Evolutionary conservation across 805 yeast genomes (phyloP), one percentile per base, ranked within the genome.

Genomic region (Nakazawaea laoshanensis): DNA sequence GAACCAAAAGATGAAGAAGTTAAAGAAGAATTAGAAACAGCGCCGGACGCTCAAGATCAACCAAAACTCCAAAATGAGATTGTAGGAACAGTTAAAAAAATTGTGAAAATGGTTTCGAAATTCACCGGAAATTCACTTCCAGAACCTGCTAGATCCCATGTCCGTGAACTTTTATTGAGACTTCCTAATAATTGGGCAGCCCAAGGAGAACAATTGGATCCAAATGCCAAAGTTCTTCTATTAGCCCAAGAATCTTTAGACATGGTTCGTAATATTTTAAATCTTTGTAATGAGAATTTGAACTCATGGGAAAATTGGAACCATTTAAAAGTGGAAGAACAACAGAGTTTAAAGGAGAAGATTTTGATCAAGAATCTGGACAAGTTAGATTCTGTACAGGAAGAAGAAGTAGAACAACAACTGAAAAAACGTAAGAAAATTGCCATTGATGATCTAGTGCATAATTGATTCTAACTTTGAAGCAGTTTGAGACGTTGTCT

Each of bases 191-290:
- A 77, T 46, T 71, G 89, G 89, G 72, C 87, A 2, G 11, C 15
- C 9, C 35, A 35, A 15, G 22, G 33, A 32, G 44, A 18, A 10
- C 55, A 8, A 46, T 52, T 14, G 38, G 61, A 65, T 41, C 59
- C 72, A 7, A 82, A 85, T 49, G 85, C 83, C 15, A 75, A 79
- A 41, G 83, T 86, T 1, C 58, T 92, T 17, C 68, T 82, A 4
- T 63, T 89, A 39, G 96, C 97, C 0, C 80, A 81, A 43, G 98
- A 92, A 53, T 79, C 95, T 0, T 59, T 89, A 30, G 92, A 82
- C 27, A 83, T 88, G 86, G 79, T 89, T 23, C 69, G 78, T 25
- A 81, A 82, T 37, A 78, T 89, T 13, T 86, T 87, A 42, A 69
- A 68, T 32, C 88, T 88, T 5, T 86, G 94, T 45, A 89, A 83